Evolutionary conservation across 1,284 basidiomycete genomes (phyloP).

Genomic region (Cutaneotrichosporon spelunceum): DNA sequence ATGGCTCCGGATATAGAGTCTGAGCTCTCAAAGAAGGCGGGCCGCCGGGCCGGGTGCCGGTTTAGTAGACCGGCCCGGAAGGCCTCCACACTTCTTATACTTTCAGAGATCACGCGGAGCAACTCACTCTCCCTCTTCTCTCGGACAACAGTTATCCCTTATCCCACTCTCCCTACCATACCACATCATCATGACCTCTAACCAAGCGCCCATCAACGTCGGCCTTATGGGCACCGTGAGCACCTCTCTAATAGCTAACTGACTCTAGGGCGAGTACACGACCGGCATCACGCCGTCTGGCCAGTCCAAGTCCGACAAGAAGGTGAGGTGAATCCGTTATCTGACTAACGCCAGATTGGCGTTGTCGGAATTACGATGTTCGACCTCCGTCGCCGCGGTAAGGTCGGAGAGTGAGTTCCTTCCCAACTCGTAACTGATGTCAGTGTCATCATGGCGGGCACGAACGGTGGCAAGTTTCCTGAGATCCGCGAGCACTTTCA

Average conservation of each 20-base stretch:
- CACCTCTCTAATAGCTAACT: background rate
- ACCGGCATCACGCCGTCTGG: conserved; percentile 87
- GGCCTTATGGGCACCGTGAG: conserved; percentile 50
- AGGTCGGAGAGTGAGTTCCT: conserved; percentile 57
- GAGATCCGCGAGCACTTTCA: conserved; percentile 75
- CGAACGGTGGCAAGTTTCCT: conserved; percentile 60
- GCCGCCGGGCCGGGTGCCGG: background rate
- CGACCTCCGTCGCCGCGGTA: conserved; percentile 78
- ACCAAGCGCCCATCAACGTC: conserved; percentile 42
- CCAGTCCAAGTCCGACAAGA: conserved; percentile 92
- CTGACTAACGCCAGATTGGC: conserved; percentile 54
- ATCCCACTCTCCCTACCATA: background rate
- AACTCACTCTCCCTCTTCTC: background rate
- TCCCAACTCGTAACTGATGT: background rate
- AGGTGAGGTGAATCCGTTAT: conserved; percentile 55
- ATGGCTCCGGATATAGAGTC: too few relatives aligned
- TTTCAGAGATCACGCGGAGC: background rate
- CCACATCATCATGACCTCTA: background rate
- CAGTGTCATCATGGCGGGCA: conserved; percentile 50
- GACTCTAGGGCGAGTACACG: conserved; percentile 64
- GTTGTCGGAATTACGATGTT: conserved; percentile 87
- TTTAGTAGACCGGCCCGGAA: background rate
- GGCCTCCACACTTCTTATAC: background rate
- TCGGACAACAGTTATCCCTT: background rate
- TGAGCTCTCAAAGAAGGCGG: too few relatives aligned